Base-by-base conservation (phyloP, 371 early-diverging fungal genomes). In the Syncephalastrum racemosum region DNA sequence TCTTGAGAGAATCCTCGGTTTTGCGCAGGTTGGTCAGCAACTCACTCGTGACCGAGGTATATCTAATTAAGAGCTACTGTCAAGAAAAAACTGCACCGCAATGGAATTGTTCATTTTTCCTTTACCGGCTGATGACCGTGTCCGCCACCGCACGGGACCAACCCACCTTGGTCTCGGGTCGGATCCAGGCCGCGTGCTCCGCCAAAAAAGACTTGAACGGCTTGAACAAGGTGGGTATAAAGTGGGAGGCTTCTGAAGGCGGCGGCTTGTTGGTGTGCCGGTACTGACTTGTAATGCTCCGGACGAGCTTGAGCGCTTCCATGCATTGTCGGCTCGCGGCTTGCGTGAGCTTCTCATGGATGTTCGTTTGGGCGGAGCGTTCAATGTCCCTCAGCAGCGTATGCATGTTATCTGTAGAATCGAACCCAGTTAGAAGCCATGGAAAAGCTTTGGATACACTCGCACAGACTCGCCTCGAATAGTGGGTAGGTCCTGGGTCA, bases 241-340 rank as follows among this genome's bases (percentile, higher is more conserved):
- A 89, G n/a, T 74, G 66, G 4, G 89, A 88, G 5, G 80, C 68
- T 50, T 82, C 80, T 7, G 68, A 73, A 3, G 90, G 89, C 0
- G 81, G 58, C 47, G 71, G 59, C 15, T 59, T 62, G 62, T 84
- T 86, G 14, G 82, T 79, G 45, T 78, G 67, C 47, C 80, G 59
- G 53, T 80, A 82, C 54, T 85, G 82, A 58, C 64, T 57, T 41
- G 79, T 79, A 27, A 86, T 81, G 41, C 66, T 66, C 18, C 61
- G 63, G 4, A 82, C 68, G 7, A 67, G 65, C 46, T 75, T 66
- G 20, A 87, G 66, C 2, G 72, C 62, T 24, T 86, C 84, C 19
- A 70, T 59, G 63, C 89, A 88, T 6, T 76, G 76, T 16, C 74
- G 68, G 19, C 74, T 75, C 12, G 88, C 66, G 18, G 79, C 58